These are phyloP conservation scores for Sporisorium exsertum DNA, from an alignment of 1,284 basidiomycete genomes.

Conservation along the genomic window DNA sequence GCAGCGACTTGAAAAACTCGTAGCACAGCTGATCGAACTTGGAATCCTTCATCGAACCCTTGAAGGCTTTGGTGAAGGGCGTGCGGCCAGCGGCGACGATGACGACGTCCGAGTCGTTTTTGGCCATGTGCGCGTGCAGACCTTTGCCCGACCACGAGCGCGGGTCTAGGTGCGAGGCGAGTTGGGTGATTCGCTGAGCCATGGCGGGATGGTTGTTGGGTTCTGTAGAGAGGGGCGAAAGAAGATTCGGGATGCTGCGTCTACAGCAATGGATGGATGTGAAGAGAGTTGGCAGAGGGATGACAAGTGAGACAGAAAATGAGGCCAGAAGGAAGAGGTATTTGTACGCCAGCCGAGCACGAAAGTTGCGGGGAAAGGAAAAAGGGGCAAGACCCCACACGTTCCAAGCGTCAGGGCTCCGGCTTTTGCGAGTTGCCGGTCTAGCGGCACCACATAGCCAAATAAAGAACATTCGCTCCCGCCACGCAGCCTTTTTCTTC, in stretches of 20 bases:
- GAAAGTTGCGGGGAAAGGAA: conserved; percentile 22
- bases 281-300: not conserved
- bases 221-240: not conserved
- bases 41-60: conserved; percentile 83
- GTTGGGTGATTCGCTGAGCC: conserved; percentile 56
- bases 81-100: conserved; percentile 86
- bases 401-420: too few relatives aligned
- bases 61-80: conserved; percentile 80
- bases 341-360: conserved; percentile 2
- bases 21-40: conserved; percentile 42
- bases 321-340: conserved; percentile 5
- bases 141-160: conserved; percentile 62
- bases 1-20: conserved; percentile 73
- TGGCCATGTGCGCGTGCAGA: conserved; percentile 52
- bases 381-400: too few relatives aligned
- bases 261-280: not conserved
- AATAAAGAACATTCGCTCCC: too few relatives aligned
- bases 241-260: not conserved
- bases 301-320: not conserved
- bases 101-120: conserved; percentile 72
- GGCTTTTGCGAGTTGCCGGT: too few relatives aligned
- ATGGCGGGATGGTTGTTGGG: conserved; percentile 24
- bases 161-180: conserved; percentile 64
- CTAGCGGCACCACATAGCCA: conserved; percentile 24
- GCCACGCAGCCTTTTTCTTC: too few relatives aligned